Base-by-base conservation (phyloP, 2,329 filamentous ascomycete genomes). In the Elsinoe batatas region DNA sequence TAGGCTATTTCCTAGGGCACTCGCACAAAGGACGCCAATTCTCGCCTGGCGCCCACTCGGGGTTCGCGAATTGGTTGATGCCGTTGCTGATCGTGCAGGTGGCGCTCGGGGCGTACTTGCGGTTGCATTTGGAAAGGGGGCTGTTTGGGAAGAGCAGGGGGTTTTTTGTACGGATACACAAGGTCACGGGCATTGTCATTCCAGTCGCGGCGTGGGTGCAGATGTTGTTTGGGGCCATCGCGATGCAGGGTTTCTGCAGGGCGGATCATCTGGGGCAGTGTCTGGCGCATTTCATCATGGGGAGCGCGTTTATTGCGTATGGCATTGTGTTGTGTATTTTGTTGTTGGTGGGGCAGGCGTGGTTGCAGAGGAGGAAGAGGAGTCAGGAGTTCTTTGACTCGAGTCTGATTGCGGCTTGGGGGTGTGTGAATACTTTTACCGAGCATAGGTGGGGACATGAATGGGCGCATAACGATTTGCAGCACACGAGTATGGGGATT, bases 401-500 rank as follows among this genome's bases (percentile, higher is more conserved):
- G 59, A 72, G 85, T 50, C 80, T 96, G 62, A 97, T 98, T 66
- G 88, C 91, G 1, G 84, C 86, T 0, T 98, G 93, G 93, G 93
- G 91, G 33, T 94, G 89, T 67, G 85, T 98, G 71, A 98, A 97
- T 71, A 97, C 93, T 7, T 97, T 98, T 64, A 98, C 93, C 15
- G 93, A 97, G 71, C 93, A 98, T 68, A 82, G 87, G 53, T 98
- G 93, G 93, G 93, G 93, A 55, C 78, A 78, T 1, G 79, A 81
- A 0, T 98, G 93, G 93, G 89, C 87, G 53, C 83, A 81, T 71
- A 97, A 96, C 66, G 93, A 98, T 69, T 82, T 95, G 73, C 91
- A 98, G 70, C 93, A 98, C 70, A 98, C 93, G 0, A 88, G 87
- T n/a, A 97, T 98, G 91, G 93, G 93, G n/a, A 82, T 98, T 59